These are phyloP conservation scores for Silene latifolia DNA, from an alignment of 148 eudicot species.

Conservation along the genomic window DNA sequence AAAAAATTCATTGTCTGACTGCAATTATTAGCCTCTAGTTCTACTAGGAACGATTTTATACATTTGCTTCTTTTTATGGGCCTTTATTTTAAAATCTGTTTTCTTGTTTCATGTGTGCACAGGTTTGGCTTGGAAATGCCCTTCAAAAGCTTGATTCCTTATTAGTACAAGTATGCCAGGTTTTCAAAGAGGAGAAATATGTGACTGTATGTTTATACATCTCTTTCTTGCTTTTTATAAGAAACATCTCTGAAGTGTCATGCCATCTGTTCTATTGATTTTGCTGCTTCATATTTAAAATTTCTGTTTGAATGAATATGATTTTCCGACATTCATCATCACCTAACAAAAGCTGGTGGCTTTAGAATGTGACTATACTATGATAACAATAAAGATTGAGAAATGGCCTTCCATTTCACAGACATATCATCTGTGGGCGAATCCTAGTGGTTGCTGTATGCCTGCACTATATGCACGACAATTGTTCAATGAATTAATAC, in stretches of 20 bases:
- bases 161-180: slow-evolving; percentile 79
- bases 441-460: neutral
- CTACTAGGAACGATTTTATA: neutral
- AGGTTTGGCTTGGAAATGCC: slow-evolving; percentile 90
- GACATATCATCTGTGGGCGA: neutral
- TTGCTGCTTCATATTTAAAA: slow-evolving; percentile 3
- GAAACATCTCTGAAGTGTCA: slow-evolving; percentile 8
- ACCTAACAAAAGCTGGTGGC: slow-evolving; percentile 14
- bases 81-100: neutral
- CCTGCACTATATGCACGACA: neutral
- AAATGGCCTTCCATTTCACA: neutral
- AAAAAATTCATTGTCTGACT: neutral
- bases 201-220: slow-evolving; percentile 53
- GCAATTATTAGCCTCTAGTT: neutral
- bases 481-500: neutral
- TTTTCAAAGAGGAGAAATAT: slow-evolving; percentile 71
- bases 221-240: neutral
- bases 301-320: neutral
- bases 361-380: slow-evolving; percentile 6
- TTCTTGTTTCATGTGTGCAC: slow-evolving; percentile 18
- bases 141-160: slow-evolving; percentile 92
- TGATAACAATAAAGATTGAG: slow-evolving; percentile 1
- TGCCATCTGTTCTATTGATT: slow-evolving; percentile 12
- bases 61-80: neutral
- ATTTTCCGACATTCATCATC: neutral